Percentiles rank a stretch among this genome's conserved stretches.
phyloP scores from a whole-genome alignment of 148 eudicot species.

The Agrostemma githago region DNA sequence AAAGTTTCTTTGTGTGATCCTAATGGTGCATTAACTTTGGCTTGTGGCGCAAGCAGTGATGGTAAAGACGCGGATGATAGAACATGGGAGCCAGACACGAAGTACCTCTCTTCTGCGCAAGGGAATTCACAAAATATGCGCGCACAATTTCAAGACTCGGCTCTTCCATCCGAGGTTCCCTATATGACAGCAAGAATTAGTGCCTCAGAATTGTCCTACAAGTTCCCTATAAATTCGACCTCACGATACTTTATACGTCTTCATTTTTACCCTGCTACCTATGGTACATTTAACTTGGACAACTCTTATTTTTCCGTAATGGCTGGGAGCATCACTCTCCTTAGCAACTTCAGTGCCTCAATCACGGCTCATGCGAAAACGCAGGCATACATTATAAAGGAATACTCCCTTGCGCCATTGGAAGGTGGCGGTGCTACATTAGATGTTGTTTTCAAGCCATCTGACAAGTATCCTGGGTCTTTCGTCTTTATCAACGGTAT shows the following conservation, averaged over 20 bases:
- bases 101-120: constrained; percentile 34
- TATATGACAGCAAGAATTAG: constrained; percentile 72
- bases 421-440: constrained; percentile 21
- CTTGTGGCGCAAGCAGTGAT: constrained; percentile 41
- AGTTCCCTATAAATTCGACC: constrained; percentile 36
- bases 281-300: constrained; percentile 38
- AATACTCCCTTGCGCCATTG: constrained; percentile 43
- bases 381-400: constrained; percentile 65
- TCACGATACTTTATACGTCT: constrained; percentile 45
- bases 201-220: constrained; percentile 40
- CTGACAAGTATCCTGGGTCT: constrained; percentile 33
- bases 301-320: constrained; percentile 50
- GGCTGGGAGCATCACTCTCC: constrained; percentile 45
- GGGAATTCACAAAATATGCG: constrained; percentile 25
- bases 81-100: constrained; percentile 56
- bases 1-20: constrained; percentile 1
- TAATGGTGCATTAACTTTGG: constrained; percentile 17
- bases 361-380: constrained; percentile 61
- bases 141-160: constrained; percentile 66
- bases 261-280: constrained; percentile 68
- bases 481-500: constrained; percentile 77
- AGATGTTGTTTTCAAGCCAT: constrained; percentile 48
- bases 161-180: constrained; percentile 60
- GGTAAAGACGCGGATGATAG: constrained; percentile 54
- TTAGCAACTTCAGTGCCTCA: constrained; percentile 68